Percentiles rank a stretch among this genome's conserved stretches.
Conservation (phyloP, 2,329 filamentous ascomycete species). For the Xylaria sp. region DNA sequence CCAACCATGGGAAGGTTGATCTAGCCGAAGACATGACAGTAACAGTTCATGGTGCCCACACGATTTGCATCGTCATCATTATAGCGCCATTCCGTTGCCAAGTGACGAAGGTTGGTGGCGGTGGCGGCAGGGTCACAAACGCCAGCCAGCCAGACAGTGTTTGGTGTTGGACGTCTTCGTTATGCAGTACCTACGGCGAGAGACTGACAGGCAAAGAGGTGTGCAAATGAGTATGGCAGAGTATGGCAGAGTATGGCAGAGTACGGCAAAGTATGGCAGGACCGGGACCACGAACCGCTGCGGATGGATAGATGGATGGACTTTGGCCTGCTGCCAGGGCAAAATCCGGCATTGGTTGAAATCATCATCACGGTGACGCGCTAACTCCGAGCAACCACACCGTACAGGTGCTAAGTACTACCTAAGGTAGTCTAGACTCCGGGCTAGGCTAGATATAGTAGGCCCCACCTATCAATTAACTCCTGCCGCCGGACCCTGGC, state of each 20-base stretch:
- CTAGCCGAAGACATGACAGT: conserved; percentile 43
- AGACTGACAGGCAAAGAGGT: no score
- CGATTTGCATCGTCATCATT: conserved; percentile 13
- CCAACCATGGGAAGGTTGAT: conserved; percentile 40
- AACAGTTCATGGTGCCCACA: conserved; percentile 38
- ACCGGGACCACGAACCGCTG: background rate
- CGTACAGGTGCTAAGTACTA: background rate
- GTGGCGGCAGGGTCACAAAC: background rate
- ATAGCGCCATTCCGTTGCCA: conserved; percentile 16
- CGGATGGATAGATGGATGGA: background rate
- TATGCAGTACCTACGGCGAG: no score
- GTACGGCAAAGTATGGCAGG: background rate
- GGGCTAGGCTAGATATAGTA: background rate
- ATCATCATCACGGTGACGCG: conserved; percentile 19
- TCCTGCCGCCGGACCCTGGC: background rate
- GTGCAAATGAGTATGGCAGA: no score
- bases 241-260: no score
- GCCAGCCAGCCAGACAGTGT: no score
- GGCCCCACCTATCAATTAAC: conserved; percentile 10
- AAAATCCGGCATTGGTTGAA: conserved; percentile 40
- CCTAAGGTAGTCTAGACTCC: background rate
- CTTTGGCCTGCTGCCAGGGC: conserved; percentile 5
- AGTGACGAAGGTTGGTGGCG: no score
- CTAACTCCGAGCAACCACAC: conserved; percentile 19
- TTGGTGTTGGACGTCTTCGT: no score